Evolutionary conservation across 148 eudicot genomes (phyloP).

Genomic region (Agrostemma githago): DNA sequence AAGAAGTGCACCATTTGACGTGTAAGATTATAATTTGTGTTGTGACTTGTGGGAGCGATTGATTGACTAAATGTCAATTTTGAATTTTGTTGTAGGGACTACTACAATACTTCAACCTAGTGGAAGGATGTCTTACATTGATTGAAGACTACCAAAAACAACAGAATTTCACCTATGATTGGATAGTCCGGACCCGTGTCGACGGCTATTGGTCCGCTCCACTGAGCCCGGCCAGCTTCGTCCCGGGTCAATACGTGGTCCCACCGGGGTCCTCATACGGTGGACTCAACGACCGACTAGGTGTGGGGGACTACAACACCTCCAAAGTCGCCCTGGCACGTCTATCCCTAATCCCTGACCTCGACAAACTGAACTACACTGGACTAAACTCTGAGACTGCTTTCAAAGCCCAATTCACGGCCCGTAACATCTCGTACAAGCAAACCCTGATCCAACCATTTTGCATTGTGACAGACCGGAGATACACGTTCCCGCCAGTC

Average conservation of each 20-base stretch:
- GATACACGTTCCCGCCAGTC: constrained; percentile 53
- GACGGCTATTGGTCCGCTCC: constrained; percentile 86
- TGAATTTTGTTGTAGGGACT: constrained; percentile 53
- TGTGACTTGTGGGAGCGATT: background rate
- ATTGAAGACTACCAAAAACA: constrained; percentile 48
- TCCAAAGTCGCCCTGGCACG: constrained; percentile 78
- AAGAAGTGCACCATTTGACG: too few relatives aligned
- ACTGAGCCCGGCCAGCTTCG: constrained; percentile 45
- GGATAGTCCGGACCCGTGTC: constrained; percentile 92
- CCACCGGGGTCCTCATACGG: constrained; percentile 76
- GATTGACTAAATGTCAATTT: background rate
- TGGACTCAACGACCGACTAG: constrained; percentile 85
- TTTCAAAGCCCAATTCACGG: constrained; percentile 68
- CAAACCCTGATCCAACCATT: constrained; percentile 45
- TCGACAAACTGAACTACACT: constrained; percentile 47
- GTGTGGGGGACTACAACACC: constrained; percentile 66
- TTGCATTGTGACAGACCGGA: constrained; percentile 73
- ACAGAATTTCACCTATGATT: constrained; percentile 73
- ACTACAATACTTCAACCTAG: constrained; percentile 79
- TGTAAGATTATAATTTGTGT: too few relatives aligned
- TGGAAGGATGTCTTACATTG: constrained; percentile 79
- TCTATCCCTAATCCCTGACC: constrained; percentile 61
- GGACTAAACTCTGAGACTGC: constrained; percentile 79
- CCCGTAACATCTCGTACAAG: constrained; percentile 32
- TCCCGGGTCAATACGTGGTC: constrained; percentile 58